These are phyloP conservation scores for Odontarrhena argentea DNA, from an alignment of 345 rosid species.

Conservation along the genomic window DNA sequence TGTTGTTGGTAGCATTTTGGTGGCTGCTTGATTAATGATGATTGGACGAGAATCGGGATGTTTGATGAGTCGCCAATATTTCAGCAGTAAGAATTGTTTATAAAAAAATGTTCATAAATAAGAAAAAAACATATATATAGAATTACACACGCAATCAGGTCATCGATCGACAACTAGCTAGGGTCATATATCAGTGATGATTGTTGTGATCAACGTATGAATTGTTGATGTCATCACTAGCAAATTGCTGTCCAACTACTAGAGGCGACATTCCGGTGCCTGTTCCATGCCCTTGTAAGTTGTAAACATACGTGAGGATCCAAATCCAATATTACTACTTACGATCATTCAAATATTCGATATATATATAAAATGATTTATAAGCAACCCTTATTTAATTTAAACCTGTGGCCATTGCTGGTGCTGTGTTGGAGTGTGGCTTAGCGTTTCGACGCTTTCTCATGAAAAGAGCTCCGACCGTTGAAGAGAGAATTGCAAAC, in stretches of 20 bases:
- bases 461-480: conserved; percentile 18
- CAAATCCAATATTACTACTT: neutral
- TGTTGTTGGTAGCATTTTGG: no score
- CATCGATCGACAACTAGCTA: neutral
- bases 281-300: conserved; percentile 4
- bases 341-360: neutral
- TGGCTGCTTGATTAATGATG: no score
- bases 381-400: neutral
- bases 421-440: conserved; percentile 20
- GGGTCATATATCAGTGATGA: neutral
- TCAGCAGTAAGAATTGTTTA: no score
- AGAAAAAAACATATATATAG: neutral
- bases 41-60: no score
- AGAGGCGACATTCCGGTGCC: conserved; percentile 29
- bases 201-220: conserved; percentile 21
- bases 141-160: neutral
- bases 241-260: conserved; percentile 15
- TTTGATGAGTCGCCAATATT: no score
- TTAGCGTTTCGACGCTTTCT: conserved; percentile 13
- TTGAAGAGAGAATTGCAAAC: conserved; percentile 7
- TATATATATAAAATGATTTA: neutral
- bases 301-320: neutral
- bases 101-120: conserved; percentile 7
- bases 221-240: conserved; percentile 7
- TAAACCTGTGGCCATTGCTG: conserved; percentile 20